phyloP scores from a whole-genome alignment of 768 basidiomycete genomes.

The Serpula lacrymans region DNA sequence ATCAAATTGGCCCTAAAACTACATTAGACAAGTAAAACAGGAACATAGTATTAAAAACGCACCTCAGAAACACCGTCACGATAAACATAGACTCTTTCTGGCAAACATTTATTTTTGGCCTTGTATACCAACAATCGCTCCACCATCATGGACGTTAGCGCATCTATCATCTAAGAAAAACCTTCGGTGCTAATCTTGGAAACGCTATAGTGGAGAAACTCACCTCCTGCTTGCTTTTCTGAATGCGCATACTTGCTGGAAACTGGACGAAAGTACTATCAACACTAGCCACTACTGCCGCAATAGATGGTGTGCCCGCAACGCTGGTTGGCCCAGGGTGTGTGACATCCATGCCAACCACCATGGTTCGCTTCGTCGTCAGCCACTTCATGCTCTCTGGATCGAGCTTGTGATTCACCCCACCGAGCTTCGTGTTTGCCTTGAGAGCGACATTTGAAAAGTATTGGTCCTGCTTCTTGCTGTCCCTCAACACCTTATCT shows the following conservation, averaged over 20 bases:
- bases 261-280: slow-evolving; percentile 72
- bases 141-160: slow-evolving; percentile 62
- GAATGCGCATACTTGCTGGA: slow-evolving; percentile 70
- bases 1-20: slow-evolving; percentile 66
- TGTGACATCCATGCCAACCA: slow-evolving; percentile 84
- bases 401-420: slow-evolving; percentile 75
- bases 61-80: slow-evolving; percentile 85
- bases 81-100: slow-evolving; percentile 67
- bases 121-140: slow-evolving; percentile 63
- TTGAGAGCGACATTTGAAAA: slow-evolving; percentile 81
- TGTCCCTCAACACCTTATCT: slow-evolving; percentile 52
- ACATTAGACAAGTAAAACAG: background rate
- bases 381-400: slow-evolving; percentile 59
- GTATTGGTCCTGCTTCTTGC: slow-evolving; percentile 70
- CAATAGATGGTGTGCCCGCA: slow-evolving; percentile 76
- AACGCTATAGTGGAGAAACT: background rate
- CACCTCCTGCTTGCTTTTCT: slow-evolving; percentile 37
- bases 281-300: slow-evolving; percentile 76
- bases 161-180: slow-evolving; percentile 63
- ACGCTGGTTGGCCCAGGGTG: slow-evolving; percentile 69
- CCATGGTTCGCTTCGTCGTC: slow-evolving; percentile 65
- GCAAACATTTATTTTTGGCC: slow-evolving; percentile 53
- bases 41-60: background rate
- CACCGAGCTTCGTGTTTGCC: slow-evolving; percentile 80
- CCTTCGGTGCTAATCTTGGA: background rate